These are phyloP conservation scores for Cytospora mali DNA, from an alignment of 2,329 filamentous ascomycete genomes.

Conservation along the genomic window DNA sequence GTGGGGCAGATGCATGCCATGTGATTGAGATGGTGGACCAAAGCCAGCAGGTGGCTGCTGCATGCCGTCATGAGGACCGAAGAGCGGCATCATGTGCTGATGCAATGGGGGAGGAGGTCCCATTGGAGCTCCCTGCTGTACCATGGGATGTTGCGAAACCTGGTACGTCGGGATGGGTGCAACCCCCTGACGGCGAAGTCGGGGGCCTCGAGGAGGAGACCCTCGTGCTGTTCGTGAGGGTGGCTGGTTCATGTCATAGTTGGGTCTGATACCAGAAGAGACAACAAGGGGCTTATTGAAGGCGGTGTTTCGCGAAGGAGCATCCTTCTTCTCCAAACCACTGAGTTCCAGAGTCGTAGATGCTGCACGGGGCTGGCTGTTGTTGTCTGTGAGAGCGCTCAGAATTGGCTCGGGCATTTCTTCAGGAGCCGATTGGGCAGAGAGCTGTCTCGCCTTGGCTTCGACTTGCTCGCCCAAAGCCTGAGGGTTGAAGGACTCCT, in stretches of 20 bases:
- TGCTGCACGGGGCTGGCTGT: slow-evolving; percentile 4
- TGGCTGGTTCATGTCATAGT: background rate
- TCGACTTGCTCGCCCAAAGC: slow-evolving; percentile 11
- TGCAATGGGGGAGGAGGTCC: slow-evolving; percentile 1
- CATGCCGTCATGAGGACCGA: slow-evolving; percentile 8
- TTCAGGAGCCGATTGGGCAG: slow-evolving; percentile 19
- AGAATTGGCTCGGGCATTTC: slow-evolving; percentile 6
- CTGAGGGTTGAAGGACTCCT: slow-evolving; percentile 13
- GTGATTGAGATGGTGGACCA: slow-evolving; percentile 2
- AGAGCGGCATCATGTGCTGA: slow-evolving; percentile 8
- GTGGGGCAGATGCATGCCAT: background rate
- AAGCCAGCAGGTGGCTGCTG: slow-evolving; percentile 2
- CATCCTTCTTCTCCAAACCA: background rate
- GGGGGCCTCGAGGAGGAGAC: background rate
- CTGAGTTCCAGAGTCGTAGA: background rate
- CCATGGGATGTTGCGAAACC: background rate
- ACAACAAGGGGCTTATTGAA: background rate
- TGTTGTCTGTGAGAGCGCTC: background rate
- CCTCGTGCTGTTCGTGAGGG: background rate
- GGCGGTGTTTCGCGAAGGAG: background rate
- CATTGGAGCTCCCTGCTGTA: slow-evolving; percentile 2
- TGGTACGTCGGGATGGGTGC: background rate
- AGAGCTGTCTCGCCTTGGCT: slow-evolving; percentile 11
- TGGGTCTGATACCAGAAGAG: background rate
- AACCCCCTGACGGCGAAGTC: background rate